Base-by-base conservation (phyloP, 805 yeast genomes). In the Ogataea allantospora region DNA sequence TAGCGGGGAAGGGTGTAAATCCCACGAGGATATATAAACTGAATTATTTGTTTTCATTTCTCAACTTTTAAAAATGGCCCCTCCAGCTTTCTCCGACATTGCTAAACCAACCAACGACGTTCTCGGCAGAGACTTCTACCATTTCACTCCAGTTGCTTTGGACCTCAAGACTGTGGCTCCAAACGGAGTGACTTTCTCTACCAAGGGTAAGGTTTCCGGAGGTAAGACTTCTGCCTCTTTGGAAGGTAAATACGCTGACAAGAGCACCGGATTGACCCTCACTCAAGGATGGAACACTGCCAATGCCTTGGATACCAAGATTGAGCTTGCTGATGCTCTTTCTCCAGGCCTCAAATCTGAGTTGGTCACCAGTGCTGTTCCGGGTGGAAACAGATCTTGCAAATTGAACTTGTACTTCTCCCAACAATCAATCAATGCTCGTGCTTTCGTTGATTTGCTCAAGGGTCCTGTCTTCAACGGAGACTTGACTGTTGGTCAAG, bases 281-380 rank as follows among this genome's bases (percentile, higher is more conserved):
- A 88, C 96, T 54, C 98, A 93, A 76, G 96, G 96, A 63, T 89
- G 98, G 96, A 83, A 89, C 73, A 87, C 95, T 57, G 83, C 95
- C 67, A 91, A 91, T 68, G 77, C 83, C 50, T 73, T 93, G 63
- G 83, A 79, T 75, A 86, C 98, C 72, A 91, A 88, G 77, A 76
- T 93, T 55, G 97, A 91, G 74, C 77, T 93, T 58, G 76, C 82
- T 43, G 95, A 89, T 67, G 84, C 88, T 57, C 77, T 91, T 69
- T 83, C 96, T 46, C 95, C 95, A 57, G 97, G 98, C 57, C 78
- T 93, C 59, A 91, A 88, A 75, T 83, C 93, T 55, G 96, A 89
- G 70, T 73, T 93, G 60, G 80, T 83, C 63, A 86, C 97, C 50
- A 73, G 86, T 34, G 83, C 85, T 62, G 77, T 86, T 50, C 99